Evolutionary conservation across 306 rosid species (phyloP), one percentile per base, ranked within the genome.

Genomic region (Ormosia emarginata): DNA sequence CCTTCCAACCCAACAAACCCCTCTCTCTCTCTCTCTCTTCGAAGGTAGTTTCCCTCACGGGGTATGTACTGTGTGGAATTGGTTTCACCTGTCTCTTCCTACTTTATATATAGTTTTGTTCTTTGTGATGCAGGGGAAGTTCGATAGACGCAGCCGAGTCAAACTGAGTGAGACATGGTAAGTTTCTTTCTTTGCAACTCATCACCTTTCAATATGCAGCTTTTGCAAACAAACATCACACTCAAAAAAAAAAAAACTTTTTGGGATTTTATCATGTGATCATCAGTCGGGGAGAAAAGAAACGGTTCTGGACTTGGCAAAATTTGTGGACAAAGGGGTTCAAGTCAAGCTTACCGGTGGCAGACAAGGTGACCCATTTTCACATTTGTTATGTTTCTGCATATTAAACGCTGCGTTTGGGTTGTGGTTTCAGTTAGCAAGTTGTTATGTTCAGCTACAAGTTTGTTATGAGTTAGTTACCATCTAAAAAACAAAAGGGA

Each of bases 341-440:
- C 93, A 90, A 83, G 97, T 93, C 55, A 93, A 93, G 92, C 97
- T 93, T 78, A 93, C 96, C 39, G 97, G 97, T 59, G 96, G 97
- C 13, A 88, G 97, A 84, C 97, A 93, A 90, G 97, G 97, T 81
- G 36, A 58, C 10, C 53, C 46, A 33, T 2, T 61, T 70, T 59
- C 18, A 0, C 33, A 18, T 64, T 3, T 40, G 13, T 44, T 44
- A 8, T 44, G 50, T 44, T 46, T 10, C 52, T 46, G 14, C 52
- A 46, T 46, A 9, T 46, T 46, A 2, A 46, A 2, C 4, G 50
- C 50, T 44, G 11, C 50, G 13, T 44, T 44, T 44, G 52, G 14
- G 52, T 10, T 2, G 10, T 46, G 11, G 52, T 46, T 9, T 46
- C 52, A 46, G 52, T 46, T 46, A 46, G 4, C 4, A 9, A 46